Evolutionary conservation across 106 monocot species (phyloP).

Genomic region (Cymbidium sinense): DNA sequence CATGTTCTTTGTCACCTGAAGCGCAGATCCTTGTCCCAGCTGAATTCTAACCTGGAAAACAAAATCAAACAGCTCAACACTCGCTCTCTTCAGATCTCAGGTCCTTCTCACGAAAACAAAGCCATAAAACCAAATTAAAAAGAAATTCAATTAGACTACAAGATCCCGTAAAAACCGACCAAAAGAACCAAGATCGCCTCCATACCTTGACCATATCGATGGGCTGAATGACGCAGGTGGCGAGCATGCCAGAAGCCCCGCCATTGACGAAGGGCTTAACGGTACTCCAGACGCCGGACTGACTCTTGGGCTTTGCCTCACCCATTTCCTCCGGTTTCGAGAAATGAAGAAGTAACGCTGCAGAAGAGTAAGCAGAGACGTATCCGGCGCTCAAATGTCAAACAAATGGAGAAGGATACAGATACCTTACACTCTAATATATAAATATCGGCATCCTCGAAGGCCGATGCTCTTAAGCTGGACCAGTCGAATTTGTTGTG

Average conservation of each 20-base stretch:
- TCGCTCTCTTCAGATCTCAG: neutral
- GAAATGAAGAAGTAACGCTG: neutral
- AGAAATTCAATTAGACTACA: neutral
- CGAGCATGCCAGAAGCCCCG: conserved; percentile 79
- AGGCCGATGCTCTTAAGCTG: no score
- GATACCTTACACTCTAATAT: no score
- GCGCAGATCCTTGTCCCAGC: conserved; percentile 84
- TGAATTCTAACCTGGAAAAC: conserved; percentile 77
- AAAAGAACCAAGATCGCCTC: neutral
- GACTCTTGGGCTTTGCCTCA: conserved; percentile 21
- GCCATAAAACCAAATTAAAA: neutral
- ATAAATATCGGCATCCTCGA: no score
- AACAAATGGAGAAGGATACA: neutral
- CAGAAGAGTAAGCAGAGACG: neutral
- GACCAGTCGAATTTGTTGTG: no score
- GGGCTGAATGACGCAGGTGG: conserved; percentile 81
- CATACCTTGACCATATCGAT: conserved; percentile 75
- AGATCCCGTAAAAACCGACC: neutral
- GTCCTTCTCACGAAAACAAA: neutral
- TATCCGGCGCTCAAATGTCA: neutral
- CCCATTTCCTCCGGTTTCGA: conserved; percentile 6
- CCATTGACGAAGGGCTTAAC: conserved; percentile 82
- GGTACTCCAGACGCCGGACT: conserved; percentile 38
- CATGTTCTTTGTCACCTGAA: conserved; percentile 76
- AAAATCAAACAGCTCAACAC: conserved; percentile 13